Evolutionary conservation across 345 rosid species (phyloP).

Genomic region (Mallotus nudiflorus): DNA sequence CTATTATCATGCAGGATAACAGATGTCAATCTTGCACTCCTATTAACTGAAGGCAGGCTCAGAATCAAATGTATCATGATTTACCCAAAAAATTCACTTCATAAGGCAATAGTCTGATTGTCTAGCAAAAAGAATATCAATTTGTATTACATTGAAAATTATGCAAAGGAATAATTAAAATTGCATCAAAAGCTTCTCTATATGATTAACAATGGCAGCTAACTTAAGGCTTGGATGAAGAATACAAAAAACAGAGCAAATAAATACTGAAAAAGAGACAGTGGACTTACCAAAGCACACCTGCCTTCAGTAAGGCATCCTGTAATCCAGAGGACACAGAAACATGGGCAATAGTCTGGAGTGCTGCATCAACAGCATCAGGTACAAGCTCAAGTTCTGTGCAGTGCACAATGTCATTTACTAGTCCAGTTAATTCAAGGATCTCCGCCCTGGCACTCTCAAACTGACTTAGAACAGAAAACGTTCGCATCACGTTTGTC

Average conservation of each 20-base stretch:
- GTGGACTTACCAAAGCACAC: constrained; percentile 78
- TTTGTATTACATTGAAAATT: background rate
- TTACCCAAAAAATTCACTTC: background rate
- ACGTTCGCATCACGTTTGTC: constrained; percentile 86
- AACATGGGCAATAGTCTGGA: constrained; percentile 77
- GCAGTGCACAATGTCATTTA: constrained; percentile 92
- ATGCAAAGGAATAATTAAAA: background rate
- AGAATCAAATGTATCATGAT: background rate
- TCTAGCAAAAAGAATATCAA: background rate
- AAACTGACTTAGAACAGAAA: constrained; percentile 84
- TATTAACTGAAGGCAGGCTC: background rate
- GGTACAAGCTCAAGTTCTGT: constrained; percentile 91
- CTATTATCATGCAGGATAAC: no score
- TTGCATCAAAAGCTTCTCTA: background rate
- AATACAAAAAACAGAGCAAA: no score
- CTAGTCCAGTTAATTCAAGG: constrained; percentile 67
- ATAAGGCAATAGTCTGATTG: background rate
- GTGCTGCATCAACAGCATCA: constrained; percentile 92
- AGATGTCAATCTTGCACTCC: background rate
- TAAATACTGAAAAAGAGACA: background rate
- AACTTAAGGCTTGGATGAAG: background rate
- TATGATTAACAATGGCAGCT: background rate
- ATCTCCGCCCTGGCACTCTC: constrained; percentile 84
- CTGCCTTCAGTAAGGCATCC: constrained; percentile 78
- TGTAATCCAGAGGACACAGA: constrained; percentile 87